Evolutionary conservation across 148 eudicot genomes (phyloP).

Genomic region (Persicaria maculosa): DNA sequence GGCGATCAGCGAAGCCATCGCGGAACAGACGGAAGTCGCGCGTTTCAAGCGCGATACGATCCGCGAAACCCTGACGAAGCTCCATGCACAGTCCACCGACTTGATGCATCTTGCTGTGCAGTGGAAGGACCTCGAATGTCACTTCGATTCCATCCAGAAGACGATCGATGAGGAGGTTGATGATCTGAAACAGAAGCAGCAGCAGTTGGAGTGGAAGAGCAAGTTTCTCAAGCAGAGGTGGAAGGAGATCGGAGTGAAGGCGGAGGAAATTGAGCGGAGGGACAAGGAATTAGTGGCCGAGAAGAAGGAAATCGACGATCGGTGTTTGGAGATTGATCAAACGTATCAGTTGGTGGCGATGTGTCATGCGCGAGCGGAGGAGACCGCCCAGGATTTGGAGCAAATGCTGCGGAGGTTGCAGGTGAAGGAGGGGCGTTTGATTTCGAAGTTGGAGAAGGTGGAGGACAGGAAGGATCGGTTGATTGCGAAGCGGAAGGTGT

Average conservation of each 20-base stretch:
- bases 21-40: neutral
- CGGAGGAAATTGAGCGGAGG: constrained; percentile 20
- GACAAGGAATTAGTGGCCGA: constrained; percentile 23
- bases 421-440: neutral
- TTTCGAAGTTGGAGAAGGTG: constrained; percentile 14
- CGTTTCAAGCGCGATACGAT: constrained; percentile 14
- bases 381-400: constrained; percentile 17
- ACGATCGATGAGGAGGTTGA: constrained; percentile 5
- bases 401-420: constrained; percentile 6
- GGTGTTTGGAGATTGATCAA: constrained; percentile 21
- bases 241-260: constrained; percentile 10
- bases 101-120: constrained; percentile 15
- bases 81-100: constrained; percentile 20
- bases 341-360: constrained; percentile 17
- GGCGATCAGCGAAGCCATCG: neutral
- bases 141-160: constrained; percentile 17
- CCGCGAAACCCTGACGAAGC: constrained; percentile 19
- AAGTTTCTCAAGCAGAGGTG: constrained; percentile 16
- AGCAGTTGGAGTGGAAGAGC: constrained; percentile 27
- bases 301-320: constrained; percentile 16
- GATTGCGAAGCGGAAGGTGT: constrained; percentile 9
- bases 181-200: neutral
- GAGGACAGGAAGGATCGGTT: constrained; percentile 6
- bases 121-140: constrained; percentile 33
- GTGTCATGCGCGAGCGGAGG: constrained; percentile 13